Evolutionary conservation across 2,329 filamentous ascomycete species (phyloP), one percentile per base, ranked within the genome.

Genomic region (Pleomassaria siparia): DNA sequence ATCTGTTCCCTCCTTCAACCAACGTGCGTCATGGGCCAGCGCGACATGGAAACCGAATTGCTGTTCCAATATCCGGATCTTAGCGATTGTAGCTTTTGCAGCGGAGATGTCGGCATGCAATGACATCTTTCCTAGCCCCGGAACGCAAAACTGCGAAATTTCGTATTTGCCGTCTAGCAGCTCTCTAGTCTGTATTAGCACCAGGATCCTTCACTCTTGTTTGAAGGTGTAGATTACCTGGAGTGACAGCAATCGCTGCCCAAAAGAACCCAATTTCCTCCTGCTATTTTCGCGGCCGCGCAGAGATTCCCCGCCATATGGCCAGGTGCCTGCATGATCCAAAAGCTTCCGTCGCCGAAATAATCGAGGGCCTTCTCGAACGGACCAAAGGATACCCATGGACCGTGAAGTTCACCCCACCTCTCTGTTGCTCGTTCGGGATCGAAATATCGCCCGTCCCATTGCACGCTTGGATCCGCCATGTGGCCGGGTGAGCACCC

Each of bases 271-370:
- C 64, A 69, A 28, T 60, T 47, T n/a, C 62, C 64, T 12, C 52
- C 40, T 32, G 49, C 24, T 21, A 66, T 20, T 16, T 58, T 55
- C 12, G 63, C 64, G 8, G 60, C 62, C 1, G 63, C 66, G 35
- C 63, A 61, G 26, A 80, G 54, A 62, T 74, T 70, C 12, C 71
- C 62, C 36, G 68, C 56, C 63, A 70, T 66, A 54, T 66, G 71
- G 18, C 69, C 69, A 2, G 67, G 69, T 12, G 67, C 68, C 18
- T 70, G 64, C 8, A 72, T 62, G 7, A 71, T 44, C 69, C 66
- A 71, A 35, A 72, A 70, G 41, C 67, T 63, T 42, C 72, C 59
- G 62, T 77, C 64, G 44, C 66, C 66, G 35, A 72, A 72, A 33
- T 61, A 69, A 39, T 72, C 64, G 47, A 68, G 43, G 10, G 69